Conservation (phyloP, 2,329 filamentous ascomycete genomes). For the Dactylellina leptospora region DNA sequence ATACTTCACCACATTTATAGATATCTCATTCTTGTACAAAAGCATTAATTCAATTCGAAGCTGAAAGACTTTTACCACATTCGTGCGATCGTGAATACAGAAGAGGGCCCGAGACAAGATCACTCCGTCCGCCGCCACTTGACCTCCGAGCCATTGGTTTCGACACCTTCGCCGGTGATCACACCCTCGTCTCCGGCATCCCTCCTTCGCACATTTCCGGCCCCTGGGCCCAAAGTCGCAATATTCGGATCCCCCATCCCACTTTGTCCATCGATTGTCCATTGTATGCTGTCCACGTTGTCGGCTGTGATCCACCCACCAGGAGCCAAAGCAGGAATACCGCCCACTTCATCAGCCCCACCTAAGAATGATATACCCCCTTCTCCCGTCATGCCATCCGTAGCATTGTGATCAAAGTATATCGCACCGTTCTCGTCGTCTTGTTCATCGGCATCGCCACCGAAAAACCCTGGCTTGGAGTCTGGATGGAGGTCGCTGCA, state of each 20-base stretch:
- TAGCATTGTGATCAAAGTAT: slow-evolving; percentile 43
- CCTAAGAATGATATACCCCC: slow-evolving; percentile 43
- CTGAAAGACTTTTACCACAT: neutral
- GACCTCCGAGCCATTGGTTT: slow-evolving; percentile 15
- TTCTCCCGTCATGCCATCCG: neutral
- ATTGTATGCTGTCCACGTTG: slow-evolving; percentile 50
- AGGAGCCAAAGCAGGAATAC: slow-evolving; percentile 48
- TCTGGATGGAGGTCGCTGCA: slow-evolving; percentile 48
- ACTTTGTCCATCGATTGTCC: slow-evolving; percentile 43
- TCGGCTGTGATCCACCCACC: slow-evolving; percentile 52
- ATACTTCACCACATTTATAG: neutral
- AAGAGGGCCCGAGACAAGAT: no score
- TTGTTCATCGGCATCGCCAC: slow-evolving; percentile 15
- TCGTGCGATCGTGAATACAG: neutral
- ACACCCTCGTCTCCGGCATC: slow-evolving; percentile 28
- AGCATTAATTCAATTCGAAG: neutral
- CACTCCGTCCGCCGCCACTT: slow-evolving; percentile 51
- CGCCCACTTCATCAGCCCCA: slow-evolving; percentile 50
- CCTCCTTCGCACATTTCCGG: slow-evolving; percentile 33
- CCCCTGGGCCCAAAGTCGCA: slow-evolving; percentile 34
- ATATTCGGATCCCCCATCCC: slow-evolving; percentile 44
- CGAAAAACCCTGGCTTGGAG: slow-evolving; percentile 42
- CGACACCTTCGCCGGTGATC: slow-evolving; percentile 2
- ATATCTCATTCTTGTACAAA: neutral
- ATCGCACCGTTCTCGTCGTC: slow-evolving; percentile 28